Conservation (phyloP, 441 rosid species). For the Populus hybrid region DNA sequence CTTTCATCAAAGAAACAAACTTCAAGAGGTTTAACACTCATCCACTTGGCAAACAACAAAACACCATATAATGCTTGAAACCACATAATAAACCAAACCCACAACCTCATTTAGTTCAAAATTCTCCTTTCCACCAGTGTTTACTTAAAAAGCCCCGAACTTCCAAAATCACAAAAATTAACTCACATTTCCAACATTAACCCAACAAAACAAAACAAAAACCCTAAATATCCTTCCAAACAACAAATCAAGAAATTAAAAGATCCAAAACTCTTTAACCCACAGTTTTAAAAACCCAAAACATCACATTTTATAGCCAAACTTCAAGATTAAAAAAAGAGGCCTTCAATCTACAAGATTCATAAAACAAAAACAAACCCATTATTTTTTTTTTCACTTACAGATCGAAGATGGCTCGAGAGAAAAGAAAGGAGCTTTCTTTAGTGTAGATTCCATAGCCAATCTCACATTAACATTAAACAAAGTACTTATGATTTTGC, state of each 20-base stretch:
- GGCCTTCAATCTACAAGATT: neutral
- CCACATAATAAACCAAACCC: neutral
- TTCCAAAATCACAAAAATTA: neutral
- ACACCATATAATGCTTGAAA: neutral
- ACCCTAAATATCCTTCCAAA: neutral
- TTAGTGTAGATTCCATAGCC: slow-evolving; percentile 30
- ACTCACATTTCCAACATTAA: neutral
- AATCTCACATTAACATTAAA: slow-evolving; percentile 3
- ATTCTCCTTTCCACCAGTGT: too few relatives aligned
- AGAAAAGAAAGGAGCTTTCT: slow-evolving; percentile 1
- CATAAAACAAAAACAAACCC: neutral
- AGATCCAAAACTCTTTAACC: slow-evolving; percentile 6
- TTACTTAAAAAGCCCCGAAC: neutral
- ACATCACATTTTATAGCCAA: neutral
- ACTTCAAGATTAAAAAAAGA: neutral
- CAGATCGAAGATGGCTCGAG: slow-evolving; percentile 26
- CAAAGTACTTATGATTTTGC: neutral
- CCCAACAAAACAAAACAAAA: neutral
- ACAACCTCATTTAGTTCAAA: neutral
- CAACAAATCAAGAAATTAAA: neutral
- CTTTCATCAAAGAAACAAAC: neutral
- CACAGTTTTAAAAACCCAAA: neutral
- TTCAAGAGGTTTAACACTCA: neutral
- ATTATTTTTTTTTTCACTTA: slow-evolving; percentile 2
- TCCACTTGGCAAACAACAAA: neutral